These are phyloP conservation scores for Prunella vulgaris DNA, from an alignment of 257 asterid genomes.

Conservation along the genomic window DNA sequence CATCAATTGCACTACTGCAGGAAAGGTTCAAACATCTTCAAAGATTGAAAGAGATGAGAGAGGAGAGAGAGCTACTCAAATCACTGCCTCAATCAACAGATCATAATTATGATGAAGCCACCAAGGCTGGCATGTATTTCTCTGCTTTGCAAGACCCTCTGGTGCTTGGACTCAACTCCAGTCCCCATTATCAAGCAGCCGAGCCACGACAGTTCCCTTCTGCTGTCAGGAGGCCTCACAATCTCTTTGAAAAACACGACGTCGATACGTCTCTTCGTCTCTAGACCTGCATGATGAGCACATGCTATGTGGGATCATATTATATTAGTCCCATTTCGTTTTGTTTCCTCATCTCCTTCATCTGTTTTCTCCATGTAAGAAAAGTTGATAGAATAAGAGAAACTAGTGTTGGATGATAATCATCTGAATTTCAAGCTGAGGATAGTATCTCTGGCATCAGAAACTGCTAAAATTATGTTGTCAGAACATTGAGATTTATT, in stretches of 20 bases:
- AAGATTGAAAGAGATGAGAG: constrained; percentile 42
- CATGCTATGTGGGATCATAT: neutral
- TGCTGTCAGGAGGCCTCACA: constrained; percentile 19
- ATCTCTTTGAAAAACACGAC: constrained; percentile 26
- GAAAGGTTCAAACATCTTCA: constrained; percentile 45
- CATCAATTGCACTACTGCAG: constrained; percentile 41
- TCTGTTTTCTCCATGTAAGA: constrained; percentile 19
- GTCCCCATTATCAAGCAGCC: neutral
- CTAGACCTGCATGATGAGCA: constrained; percentile 16
- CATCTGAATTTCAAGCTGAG: neutral
- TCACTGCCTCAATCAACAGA: constrained; percentile 19
- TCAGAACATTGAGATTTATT: too few species aligned
- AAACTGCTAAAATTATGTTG: too few species aligned
- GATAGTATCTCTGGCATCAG: too few species aligned
- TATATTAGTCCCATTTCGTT: neutral
- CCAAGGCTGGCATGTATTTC: neutral
- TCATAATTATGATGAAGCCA: neutral
- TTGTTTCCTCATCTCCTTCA: neutral
- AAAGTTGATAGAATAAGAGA: constrained; percentile 23
- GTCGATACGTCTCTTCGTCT: constrained; percentile 51
- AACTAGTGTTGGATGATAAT: neutral
- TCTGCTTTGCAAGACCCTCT: constrained; percentile 26
- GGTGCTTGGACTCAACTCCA: constrained; percentile 31
- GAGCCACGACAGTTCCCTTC: constrained; percentile 8
- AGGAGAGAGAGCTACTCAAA: constrained; percentile 29